phyloP scores from a whole-genome alignment of 768 basidiomycete species.

The Leccinum barrowsii region DNA sequence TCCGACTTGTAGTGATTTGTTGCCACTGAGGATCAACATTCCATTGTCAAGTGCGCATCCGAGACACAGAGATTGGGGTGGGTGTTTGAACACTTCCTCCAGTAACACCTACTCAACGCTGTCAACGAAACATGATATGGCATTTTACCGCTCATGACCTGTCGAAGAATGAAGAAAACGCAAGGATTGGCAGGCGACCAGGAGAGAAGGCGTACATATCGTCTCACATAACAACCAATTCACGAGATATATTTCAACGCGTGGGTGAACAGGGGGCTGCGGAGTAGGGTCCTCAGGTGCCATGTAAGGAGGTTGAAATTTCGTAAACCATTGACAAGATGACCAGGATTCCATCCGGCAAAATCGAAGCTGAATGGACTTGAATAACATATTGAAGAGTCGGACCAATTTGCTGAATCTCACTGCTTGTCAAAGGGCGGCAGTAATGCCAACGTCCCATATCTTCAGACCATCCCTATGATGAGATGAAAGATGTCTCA shows the following conservation, averaged over 20 bases:
- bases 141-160: conserved; percentile 20
- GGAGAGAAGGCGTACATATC: not conserved
- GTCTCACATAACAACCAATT: not conserved
- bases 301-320: conserved; percentile 13
- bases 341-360: conserved; percentile 2
- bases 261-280: conserved; percentile 2
- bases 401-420: conserved; percentile 14
- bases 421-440: conserved; percentile 23
- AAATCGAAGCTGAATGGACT: conserved; percentile 13
- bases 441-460: conserved; percentile 34
- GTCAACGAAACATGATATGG: conserved; percentile 14
- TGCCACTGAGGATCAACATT: too few species aligned
- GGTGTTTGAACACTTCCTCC: too few species aligned
- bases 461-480: conserved; percentile 31
- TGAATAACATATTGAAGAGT: conserved; percentile 9
- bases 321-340: conserved; percentile 13
- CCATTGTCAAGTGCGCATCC: too few species aligned
- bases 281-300: conserved; percentile 9
- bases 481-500: conserved; percentile 7
- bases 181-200: not conserved
- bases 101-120: too few species aligned
- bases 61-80: too few species aligned
- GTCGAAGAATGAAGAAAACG: too few species aligned
- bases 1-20: too few species aligned
- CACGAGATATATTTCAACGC: not conserved